A percentile compares a stretch with the other conserved stretches of the same genome.
Conservation (phyloP, 768 basidiomycete genomes). For the Phylloporus scabripes region DNA sequence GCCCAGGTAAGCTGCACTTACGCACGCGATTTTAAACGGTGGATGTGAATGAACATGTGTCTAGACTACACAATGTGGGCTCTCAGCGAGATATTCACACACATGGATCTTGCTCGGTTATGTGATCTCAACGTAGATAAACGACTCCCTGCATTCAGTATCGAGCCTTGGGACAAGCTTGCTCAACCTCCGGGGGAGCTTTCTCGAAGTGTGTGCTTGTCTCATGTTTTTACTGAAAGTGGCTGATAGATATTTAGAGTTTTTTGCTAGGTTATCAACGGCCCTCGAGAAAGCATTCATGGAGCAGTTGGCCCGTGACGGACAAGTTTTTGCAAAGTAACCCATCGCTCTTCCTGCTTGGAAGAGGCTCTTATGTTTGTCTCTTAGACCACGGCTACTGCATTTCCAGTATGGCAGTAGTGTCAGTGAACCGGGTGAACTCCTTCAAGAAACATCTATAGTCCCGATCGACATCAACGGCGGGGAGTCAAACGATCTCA, state of each 20-base stretch:
- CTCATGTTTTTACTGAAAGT: constrained; percentile 3
- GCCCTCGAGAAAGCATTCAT: constrained; percentile 43
- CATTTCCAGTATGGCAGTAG: constrained; percentile 52
- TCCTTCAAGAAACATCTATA: constrained; percentile 37
- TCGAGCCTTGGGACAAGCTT: constrained; percentile 36
- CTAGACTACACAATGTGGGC: constrained; percentile 49
- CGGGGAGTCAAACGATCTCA: constrained; percentile 47
- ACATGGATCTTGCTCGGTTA: constrained; percentile 62
- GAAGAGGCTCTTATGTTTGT: constrained; percentile 1
- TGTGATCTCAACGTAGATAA: constrained; percentile 51
- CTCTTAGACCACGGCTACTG: constrained; percentile 39
- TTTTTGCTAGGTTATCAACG: constrained; percentile 40
- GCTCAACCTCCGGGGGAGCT: constrained; percentile 37
- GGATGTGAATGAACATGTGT: neutral
- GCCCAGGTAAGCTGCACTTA: constrained; percentile 33
- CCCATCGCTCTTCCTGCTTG: neutral
- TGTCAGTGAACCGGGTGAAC: constrained; percentile 29
- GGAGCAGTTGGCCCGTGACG: constrained; percentile 33
- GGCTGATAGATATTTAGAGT: constrained; percentile 34
- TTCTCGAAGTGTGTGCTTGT: constrained; percentile 33
- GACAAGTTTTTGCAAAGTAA: constrained; percentile 28
- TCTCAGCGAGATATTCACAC: constrained; percentile 60
- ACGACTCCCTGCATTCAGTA: constrained; percentile 42
- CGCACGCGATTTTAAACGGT: neutral
- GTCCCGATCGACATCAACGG: constrained; percentile 50